These are phyloP conservation scores for Cladosporium phlei DNA, from an alignment of 2,329 filamentous ascomycete species.

Conservation along the genomic window DNA sequence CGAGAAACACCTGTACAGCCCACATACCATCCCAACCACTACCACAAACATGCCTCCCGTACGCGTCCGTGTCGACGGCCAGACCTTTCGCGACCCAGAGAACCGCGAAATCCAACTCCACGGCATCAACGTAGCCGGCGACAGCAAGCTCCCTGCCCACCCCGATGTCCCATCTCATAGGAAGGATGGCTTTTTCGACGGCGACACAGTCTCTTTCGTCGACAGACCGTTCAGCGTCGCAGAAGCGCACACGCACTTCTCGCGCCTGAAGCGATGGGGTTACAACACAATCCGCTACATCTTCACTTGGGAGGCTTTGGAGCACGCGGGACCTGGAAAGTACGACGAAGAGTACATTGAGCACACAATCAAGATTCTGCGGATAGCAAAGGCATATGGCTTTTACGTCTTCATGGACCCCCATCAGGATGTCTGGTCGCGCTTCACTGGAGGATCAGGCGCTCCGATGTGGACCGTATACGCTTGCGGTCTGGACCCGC, in stretches of 20 bases:
- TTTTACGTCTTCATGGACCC: slow-evolving; percentile 99
- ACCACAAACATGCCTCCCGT: slow-evolving; percentile 66
- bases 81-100: slow-evolving; percentile 73
- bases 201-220: slow-evolving; percentile 85
- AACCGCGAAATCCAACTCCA: slow-evolving; percentile 83
- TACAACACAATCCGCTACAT: slow-evolving; percentile 97
- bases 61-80: slow-evolving; percentile 77
- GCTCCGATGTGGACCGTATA: slow-evolving; percentile 98
- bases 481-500: slow-evolving; percentile 84
- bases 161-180: slow-evolving; percentile 80
- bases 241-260: slow-evolving; percentile 82
- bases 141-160: slow-evolving; percentile 80
- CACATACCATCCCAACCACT: background rate
- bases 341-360: slow-evolving; percentile 94
- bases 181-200: slow-evolving; percentile 78
- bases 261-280: slow-evolving; percentile 77
- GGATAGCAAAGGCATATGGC: slow-evolving; percentile 80
- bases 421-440: slow-evolving; percentile 97
- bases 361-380: slow-evolving; percentile 80
- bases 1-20: background rate
- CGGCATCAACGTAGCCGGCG: slow-evolving; percentile 89
- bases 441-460: slow-evolving; percentile 88
- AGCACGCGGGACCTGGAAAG: slow-evolving; percentile 79
- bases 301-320: slow-evolving; percentile 99
- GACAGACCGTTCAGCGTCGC: slow-evolving; percentile 76